Percentiles rank a stretch among this genome's conserved stretches.
Evolutionary conservation across 2,329 filamentous ascomycete species (phyloP).

Genomic region (Aspergillus puulaauensis): DNA sequence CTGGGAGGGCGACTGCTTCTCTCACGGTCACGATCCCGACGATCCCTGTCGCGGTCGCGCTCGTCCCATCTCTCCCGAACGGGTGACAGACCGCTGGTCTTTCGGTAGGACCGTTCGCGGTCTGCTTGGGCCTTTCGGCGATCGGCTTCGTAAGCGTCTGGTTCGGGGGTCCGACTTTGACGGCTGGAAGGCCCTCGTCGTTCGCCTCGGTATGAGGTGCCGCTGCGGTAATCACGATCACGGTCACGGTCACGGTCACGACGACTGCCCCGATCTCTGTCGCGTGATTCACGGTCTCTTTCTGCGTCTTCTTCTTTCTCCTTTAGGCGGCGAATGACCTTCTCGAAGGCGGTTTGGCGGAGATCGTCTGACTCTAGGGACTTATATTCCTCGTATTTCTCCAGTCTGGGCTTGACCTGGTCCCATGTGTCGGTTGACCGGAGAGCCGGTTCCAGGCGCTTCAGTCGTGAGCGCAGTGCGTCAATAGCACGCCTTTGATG

Average conservation of each 20-base stretch:
- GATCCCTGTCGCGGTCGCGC: conserved; percentile 38
- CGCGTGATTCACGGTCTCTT: conserved; percentile 51
- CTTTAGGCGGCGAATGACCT: conserved; percentile 82
- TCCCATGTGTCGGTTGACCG: conserved; percentile 80
- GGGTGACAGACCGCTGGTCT: conserved; percentile 65
- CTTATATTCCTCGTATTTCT: conserved; percentile 80
- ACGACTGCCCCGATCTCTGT: conserved; percentile 45
- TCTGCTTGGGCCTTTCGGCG: conserved; percentile 90
- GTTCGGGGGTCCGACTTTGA: conserved; percentile 83
- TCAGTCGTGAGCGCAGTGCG: conserved; percentile 79
- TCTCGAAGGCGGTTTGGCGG: conserved; percentile 83
- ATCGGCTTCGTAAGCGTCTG: conserved; percentile 92
- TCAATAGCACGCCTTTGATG: conserved; percentile 84
- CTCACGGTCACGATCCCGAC: conserved; percentile 43
- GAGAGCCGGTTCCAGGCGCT: conserved; percentile 85
- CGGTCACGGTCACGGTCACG: conserved; percentile 59
- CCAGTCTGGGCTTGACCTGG: conserved; percentile 75
- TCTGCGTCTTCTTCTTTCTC: conserved; percentile 87
- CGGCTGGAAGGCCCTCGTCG: conserved; percentile 49
- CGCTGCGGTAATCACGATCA: conserved; percentile 55
- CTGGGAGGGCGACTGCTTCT: conserved; percentile 30
- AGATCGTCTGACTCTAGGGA: conserved; percentile 79
- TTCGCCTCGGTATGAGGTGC: conserved; percentile 35
- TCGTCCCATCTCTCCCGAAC: conserved; percentile 39
- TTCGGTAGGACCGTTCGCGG: conserved; percentile 89